Base-by-base conservation (phyloP, 1,139 yeast species). In the Diutina ranongensis region DNA sequence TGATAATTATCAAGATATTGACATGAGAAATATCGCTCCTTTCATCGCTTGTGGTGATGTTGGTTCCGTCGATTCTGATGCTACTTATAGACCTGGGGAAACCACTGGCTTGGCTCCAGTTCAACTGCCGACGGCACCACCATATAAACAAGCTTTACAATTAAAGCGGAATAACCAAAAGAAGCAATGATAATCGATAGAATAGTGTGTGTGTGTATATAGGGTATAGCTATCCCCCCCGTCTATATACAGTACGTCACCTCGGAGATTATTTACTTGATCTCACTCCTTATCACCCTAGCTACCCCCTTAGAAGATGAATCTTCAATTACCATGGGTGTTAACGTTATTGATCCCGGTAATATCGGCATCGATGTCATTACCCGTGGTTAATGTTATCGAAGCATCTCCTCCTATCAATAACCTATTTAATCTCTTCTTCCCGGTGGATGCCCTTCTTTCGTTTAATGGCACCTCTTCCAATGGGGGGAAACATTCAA, bases 121-220 rank as follows among this genome's bases (percentile, higher is more conserved):
- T 13, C 97, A 92, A 58, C 71, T 79, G 62, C 98, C 98, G 4
- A 89, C 96, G 0, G 94, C 95, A 27, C 97, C 98, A 1, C 97
- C 97, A 1, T 92, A 92, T 62, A 89, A 89, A 62, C 77, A 78
- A 48, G 97, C 97, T 0, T 64, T 92, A 48, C 95, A 88, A 58
- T 71, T 28, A n/a, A 31, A 28, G 44, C 44, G 35, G 8, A 28
- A 28, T 4, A 40, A 28, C n/a, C 31, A 38, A 15, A 22, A 38
- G 21, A 20, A 19, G 19, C 28, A 25, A 25, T 25, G 28, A 25
- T 10, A 25, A 7, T 25, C 28, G 28, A 7, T 25, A 25, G 10
- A 25, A 25, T 25, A 25, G 9, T 5, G 28, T 25, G 28, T 25
- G n/a, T n/a, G n/a, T n/a, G n/a, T n/a, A n/a, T n/a, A n/a, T n/a